Evolutionary conservation across 2,329 filamentous ascomycete species (phyloP), one percentile per base, ranked within the genome.

Genomic region (Mariannaea sp.): DNA sequence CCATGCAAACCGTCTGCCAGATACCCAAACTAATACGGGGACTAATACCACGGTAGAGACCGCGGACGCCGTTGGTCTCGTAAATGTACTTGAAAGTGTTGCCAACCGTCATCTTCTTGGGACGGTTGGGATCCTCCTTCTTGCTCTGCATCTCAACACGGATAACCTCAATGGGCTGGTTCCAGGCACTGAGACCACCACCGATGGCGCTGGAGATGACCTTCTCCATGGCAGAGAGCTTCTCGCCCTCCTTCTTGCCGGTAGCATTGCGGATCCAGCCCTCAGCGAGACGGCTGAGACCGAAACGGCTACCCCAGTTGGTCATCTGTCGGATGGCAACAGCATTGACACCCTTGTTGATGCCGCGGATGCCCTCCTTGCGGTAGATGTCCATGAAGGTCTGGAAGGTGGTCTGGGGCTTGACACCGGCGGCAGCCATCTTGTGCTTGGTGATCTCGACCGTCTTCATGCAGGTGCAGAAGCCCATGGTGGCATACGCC

Each of bases 391-490:
- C 87, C 87, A 93, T 94, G 77, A 99, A 99, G 55, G 94, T 97
- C 66, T 86, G 83, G 75, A 96, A 95, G 63, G 94, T 97, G 68
- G 90, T 86, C n/a, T 86, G 89, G 19, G 91, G 90, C 79, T 91
- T 90, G 63, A 87, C 85, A 66, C 94, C 94, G 36, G 85, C 64
- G 27, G 90, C 87, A 12, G 90, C 92, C 70, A 94, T 81, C 84
- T 97, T 97, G 82, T 94, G 89, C 80, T 97, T 95, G 71, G 94
- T 99, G 77, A 99, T 99, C 77, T 99, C 94, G 64, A 97, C 94
- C 60, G 94, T 99, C 87, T 99, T 99, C 94, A 99, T 99, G 85
- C 94, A 99, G 58, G 94, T 99, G 79, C 94, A 99, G 86, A 99
- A 99, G 65, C 94, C 94, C 93, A 99, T 99, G 73, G 94, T 99